Base-by-base conservation (phyloP, 2,329 filamentous ascomycete species). In the Apiospora koreana region DNA sequence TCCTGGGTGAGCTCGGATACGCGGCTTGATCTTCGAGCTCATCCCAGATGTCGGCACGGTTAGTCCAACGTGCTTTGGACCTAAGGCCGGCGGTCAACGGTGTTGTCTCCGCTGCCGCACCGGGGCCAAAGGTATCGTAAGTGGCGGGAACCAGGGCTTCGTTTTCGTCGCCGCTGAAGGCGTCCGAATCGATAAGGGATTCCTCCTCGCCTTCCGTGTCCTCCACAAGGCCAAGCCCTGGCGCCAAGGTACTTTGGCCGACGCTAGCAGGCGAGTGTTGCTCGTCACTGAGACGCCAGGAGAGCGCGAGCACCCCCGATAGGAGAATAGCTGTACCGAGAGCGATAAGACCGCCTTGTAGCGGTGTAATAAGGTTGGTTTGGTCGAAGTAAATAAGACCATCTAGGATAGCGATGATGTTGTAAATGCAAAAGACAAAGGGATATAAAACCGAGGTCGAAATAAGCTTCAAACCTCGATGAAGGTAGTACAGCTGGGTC, bases 401-500 rank as follows among this genome's bases (percentile, higher is more conserved):
- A 81, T 99, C 96, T 75, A 98, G 86, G 75, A 99, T 99, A 74
- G 96, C 96, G 78, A 98, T 95, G 77, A 99, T 97, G 86, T 99
- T 99, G 87, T 98, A 99, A 74, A 98, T 90, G 86, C 96, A 99
- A 82, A 99, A 99, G 48, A 98, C 95, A 76, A 98, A 91, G 6
- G 96, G 96, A 81, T 99, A 99, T 75, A 99, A 87, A 72, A 98
- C 92, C 77, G 94, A 97, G 28, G 96, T 98, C 69, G 95, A 98
- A 80, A 97, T 94, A 68, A 99, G 87, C 82, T 97, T 97, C 73
- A 99, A 87, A 68, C 96, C 96, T 58, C 94, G 90, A 79, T 99
- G 96, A 72, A 99, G 89, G 81, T 97, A 98, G 83, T 97, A 99
- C 7, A 99, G 88, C 81, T 99, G 96, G 62, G 91, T 93, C 62